Evolutionary conservation across 225 moss, liverwort and hornwort species (phyloP).

Genomic region (Asterella californica): DNA sequence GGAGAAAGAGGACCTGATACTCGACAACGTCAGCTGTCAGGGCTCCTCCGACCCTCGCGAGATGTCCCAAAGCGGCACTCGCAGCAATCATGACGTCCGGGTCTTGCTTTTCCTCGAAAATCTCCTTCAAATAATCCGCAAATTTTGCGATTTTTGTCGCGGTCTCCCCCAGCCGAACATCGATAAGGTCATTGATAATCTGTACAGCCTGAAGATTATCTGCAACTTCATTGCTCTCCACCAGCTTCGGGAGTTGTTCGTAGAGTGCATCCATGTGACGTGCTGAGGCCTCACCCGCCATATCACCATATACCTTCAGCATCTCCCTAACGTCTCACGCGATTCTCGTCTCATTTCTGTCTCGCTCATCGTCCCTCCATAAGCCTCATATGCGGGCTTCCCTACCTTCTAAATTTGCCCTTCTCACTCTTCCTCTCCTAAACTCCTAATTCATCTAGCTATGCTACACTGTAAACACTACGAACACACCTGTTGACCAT

Average conservation of each 20-base stretch:
- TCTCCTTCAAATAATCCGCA: conserved; percentile 60
- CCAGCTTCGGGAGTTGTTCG: conserved; percentile 64
- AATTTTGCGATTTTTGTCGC: conserved; percentile 93
- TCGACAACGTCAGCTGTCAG: conserved; percentile 91
- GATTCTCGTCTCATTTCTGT: neutral
- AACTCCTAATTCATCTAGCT: neutral
- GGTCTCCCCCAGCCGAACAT: conserved; percentile 91
- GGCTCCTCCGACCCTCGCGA: conserved; percentile 82
- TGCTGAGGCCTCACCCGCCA: conserved; percentile 78
- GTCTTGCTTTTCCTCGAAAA: conserved; percentile 94
- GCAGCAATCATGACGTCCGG: conserved; percentile 63
- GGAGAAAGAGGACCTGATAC: conserved; percentile 55
- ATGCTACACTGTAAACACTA: neutral
- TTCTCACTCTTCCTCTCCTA: neutral
- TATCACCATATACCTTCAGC: conserved; percentile 42
- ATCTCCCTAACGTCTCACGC: conserved; percentile 2
- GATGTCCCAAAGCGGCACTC: conserved; percentile 81
- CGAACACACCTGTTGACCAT: neutral
- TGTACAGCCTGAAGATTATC: conserved; percentile 86
- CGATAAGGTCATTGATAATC: conserved; percentile 84
- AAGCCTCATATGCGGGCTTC: neutral
- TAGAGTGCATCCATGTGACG: conserved; percentile 90
- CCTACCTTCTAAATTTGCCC: neutral
- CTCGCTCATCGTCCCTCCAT: neutral
- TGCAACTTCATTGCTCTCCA: conserved; percentile 63